Percentiles rank a stretch among this genome's conserved stretches.
Evolutionary conservation across 495 filamentous ascomycete species (phyloP).

Genomic region (Lentithecium fluviatile): DNA sequence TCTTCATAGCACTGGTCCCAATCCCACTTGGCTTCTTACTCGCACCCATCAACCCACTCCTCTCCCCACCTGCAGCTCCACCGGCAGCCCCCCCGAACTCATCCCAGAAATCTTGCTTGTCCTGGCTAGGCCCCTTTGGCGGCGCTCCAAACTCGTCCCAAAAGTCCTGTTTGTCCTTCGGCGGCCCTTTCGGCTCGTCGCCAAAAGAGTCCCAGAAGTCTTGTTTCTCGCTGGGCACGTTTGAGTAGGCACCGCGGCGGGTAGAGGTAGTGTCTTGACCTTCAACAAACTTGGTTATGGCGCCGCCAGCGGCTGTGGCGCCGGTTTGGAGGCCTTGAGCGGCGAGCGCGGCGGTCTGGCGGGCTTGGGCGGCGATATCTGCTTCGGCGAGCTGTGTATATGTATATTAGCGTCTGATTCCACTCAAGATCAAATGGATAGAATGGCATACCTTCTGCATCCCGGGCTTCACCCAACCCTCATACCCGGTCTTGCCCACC

Average conservation of each 20-base stretch:
- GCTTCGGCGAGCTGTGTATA: conserved; percentile 68
- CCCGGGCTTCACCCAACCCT: conserved; percentile 85
- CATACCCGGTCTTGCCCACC: conserved; percentile 83
- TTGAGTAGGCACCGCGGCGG: background rate
- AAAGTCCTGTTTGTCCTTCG: conserved; percentile 74
- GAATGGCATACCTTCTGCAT: conserved; percentile 66
- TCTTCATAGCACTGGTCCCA: conserved; percentile 36
- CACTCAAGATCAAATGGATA: background rate
- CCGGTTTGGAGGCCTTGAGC: conserved; percentile 65
- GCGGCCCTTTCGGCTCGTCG: background rate
- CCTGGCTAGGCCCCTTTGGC: conserved; percentile 38
- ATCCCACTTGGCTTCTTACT: conserved; percentile 48
- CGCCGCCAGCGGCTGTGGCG: conserved; percentile 68
- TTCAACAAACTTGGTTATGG: conserved; percentile 82
- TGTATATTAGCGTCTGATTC: conserved; percentile 5
- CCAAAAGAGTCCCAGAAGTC: background rate
- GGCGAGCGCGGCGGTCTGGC: conserved; percentile 63
- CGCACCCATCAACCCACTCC: conserved; percentile 46
- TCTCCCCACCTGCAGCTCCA: conserved; percentile 26
- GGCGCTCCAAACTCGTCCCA: conserved; percentile 45
- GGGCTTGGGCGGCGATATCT: conserved; percentile 83
- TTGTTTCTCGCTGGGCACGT: too few species aligned
- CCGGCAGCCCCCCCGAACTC: conserved; percentile 48
- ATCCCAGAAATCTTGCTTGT: conserved; percentile 67
- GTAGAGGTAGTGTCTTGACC: conserved; percentile 45